Evolutionary conservation across 2,329 filamentous ascomycete species (phyloP).

Genomic region (Paraconiothyrium brasiliense): DNA sequence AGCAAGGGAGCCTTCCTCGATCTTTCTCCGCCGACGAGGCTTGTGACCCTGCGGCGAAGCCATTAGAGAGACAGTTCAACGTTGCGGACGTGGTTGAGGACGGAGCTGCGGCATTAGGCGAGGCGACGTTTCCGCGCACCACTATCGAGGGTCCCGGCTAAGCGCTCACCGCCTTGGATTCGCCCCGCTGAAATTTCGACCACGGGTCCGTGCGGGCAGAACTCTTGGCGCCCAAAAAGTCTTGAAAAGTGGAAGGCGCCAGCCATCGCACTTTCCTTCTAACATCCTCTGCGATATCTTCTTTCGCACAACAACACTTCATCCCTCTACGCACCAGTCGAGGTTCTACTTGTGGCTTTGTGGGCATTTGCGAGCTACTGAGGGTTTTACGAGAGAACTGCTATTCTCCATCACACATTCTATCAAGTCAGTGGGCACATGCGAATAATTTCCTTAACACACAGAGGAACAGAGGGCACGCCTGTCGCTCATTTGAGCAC

Average conservation of each 20-base stretch:
- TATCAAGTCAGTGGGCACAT: conserved; percentile 54
- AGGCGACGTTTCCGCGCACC: conserved; percentile 15
- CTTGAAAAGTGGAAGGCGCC: conserved; percentile 6
- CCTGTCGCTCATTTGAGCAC: conserved; percentile 49
- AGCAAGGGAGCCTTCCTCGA: conserved; percentile 51
- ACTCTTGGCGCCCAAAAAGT: neutral
- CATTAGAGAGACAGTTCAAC: conserved; percentile 29
- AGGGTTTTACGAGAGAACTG: conserved; percentile 37
- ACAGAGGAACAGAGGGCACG: conserved; percentile 43
- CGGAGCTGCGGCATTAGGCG: conserved; percentile 2
- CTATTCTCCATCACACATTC: conserved; percentile 34
- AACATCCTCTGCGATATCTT: conserved; percentile 27
- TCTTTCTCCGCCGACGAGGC: conserved; percentile 56
- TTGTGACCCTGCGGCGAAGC: conserved; percentile 49
- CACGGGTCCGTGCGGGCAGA: too few species aligned
- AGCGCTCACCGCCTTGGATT: conserved; percentile 14
- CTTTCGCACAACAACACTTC: conserved; percentile 27
- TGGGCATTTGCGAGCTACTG: conserved; percentile 47
- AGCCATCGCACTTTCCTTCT: conserved; percentile 21
- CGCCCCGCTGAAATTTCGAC: neutral
- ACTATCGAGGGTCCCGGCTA: neutral
- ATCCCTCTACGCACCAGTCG: conserved; percentile 33
- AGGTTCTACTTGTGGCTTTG: conserved; percentile 41
- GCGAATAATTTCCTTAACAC: conserved; percentile 52
- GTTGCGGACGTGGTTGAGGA: conserved; percentile 2